Base-by-base conservation (phyloP, 2,329 filamentous ascomycete genomes). In the Cladosporium sp. region DNA sequence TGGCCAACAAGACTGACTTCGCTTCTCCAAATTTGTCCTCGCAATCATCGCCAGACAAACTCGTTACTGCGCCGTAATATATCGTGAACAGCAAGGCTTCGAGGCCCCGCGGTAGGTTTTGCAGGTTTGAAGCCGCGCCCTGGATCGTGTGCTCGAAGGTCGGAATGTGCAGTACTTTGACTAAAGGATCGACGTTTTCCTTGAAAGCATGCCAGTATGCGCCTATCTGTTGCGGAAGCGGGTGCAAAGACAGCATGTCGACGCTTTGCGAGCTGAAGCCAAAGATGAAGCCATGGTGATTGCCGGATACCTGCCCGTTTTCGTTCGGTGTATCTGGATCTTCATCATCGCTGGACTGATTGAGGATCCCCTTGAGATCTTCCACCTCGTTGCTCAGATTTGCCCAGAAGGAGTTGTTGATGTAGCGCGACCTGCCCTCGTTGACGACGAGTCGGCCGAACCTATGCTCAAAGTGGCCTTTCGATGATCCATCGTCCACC, bases 371-470 rank as follows among this genome's bases (percentile, higher is more conserved):
- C 59, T 80, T 81, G 59, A 84, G 72, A 61, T 84, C 81, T 63
- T 83, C 80, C 16, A 84, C 77, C 76, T 90, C 86, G 49, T 89
- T 86, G 55, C 84, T 87, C 48, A 91, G 75, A 56, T 81, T 87
- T 16, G 85, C 81, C 85, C 85, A 89, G 62, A 90, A 88, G 6
- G 81, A 84, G 66, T 82, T 87, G 70, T 85, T 88, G 59, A 91
- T 81, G 65, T 90, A 91, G 64, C 85, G 75, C 52, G 81, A 83
- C 54, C 80, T 81, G 37, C 83, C 84, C 52, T 89, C 84, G 56
- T 85, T 84, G 34, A 89, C 71, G 0, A 90, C 84, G 49, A 91
- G 68, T 32, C 85, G 75, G 2, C 86, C 85, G 67, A 87, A 85
- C 51, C 81, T 74, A 34, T 66, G 66, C 54, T 70, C 67, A 32